Percentiles rank a stretch among this genome's conserved stretches.
These are phyloP conservation scores for Daldinia decipiens DNA, from an alignment of 495 filamentous ascomycete species.

Conservation along the genomic window DNA sequence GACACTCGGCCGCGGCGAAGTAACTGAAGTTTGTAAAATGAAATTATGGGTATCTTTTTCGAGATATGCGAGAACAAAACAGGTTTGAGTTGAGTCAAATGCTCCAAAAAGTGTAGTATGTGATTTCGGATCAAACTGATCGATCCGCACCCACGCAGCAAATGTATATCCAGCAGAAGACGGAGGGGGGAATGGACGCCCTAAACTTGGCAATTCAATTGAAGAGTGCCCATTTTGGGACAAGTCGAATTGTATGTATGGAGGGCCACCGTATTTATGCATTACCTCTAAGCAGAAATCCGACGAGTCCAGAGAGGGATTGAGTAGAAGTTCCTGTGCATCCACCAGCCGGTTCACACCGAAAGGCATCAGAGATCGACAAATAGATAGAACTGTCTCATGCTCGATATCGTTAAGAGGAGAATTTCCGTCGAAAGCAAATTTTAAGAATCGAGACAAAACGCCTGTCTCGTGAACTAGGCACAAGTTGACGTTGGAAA, in stretches of 20 bases:
- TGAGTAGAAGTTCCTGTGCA: slow-evolving; percentile 77
- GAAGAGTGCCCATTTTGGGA: slow-evolving; percentile 88
- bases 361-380: slow-evolving; percentile 66
- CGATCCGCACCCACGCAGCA: slow-evolving; percentile 85
- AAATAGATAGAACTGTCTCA: slow-evolving; percentile 67
- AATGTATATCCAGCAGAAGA: slow-evolving; percentile 86
- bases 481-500: slow-evolving; percentile 78
- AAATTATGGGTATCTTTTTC: slow-evolving; percentile 95
- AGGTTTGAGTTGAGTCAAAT: slow-evolving; percentile 91
- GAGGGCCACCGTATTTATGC: slow-evolving; percentile 75
- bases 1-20: slow-evolving; percentile 84
- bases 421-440: slow-evolving; percentile 66
- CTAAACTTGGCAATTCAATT: slow-evolving; percentile 84
- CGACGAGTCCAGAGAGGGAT: slow-evolving; percentile 68
- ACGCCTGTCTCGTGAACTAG: slow-evolving; percentile 82
- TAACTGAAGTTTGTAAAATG: slow-evolving; percentile 95
- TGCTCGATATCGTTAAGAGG: slow-evolving; percentile 62
- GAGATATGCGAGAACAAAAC: slow-evolving; percentile 92
- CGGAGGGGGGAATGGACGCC: slow-evolving; percentile 79
- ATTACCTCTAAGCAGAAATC: slow-evolving; percentile 80
- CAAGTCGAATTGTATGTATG: slow-evolving; percentile 93
- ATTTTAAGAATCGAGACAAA: slow-evolving; percentile 74
- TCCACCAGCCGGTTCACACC: slow-evolving; percentile 82
- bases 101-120: slow-evolving; percentile 97
- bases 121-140: slow-evolving; percentile 81